These are phyloP conservation scores for Aspergillus tanneri DNA, from an alignment of 2,329 filamentous ascomycete species.

Conservation along the genomic window DNA sequence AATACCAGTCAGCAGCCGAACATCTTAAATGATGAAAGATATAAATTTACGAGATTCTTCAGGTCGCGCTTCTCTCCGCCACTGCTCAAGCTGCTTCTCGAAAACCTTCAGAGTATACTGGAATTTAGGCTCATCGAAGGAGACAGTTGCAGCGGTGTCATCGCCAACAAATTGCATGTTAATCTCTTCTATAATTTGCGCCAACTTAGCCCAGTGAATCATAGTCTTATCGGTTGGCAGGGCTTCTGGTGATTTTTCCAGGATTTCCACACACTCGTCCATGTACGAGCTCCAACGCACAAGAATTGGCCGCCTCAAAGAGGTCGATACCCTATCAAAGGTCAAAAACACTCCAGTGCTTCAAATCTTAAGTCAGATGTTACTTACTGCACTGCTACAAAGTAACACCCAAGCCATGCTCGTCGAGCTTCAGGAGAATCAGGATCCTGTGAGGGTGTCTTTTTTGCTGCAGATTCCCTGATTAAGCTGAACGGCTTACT, in stretches of 20 bases:
- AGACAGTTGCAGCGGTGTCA: constrained; percentile 54
- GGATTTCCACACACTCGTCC: constrained; percentile 59
- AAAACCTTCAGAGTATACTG: constrained; percentile 65
- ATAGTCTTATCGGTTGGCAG: constrained; percentile 57
- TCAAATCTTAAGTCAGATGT: not conserved
- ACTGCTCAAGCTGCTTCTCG: constrained; percentile 63
- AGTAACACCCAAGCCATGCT: constrained; percentile 62
- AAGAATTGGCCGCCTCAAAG: constrained; percentile 58
- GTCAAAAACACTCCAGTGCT: not conserved
- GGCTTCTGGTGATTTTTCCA: constrained; percentile 57
- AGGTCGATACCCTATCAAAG: constrained; percentile 54
- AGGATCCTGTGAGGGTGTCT: constrained; percentile 42
- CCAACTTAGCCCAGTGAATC: constrained; percentile 58
- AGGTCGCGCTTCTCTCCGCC: constrained; percentile 54
- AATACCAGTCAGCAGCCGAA: constrained; percentile 11
- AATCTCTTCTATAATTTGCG: constrained; percentile 67
- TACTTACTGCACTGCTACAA: constrained; percentile 56
- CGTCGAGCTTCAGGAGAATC: constrained; percentile 58
- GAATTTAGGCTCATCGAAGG: constrained; percentile 62
- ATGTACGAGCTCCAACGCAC: constrained; percentile 63
- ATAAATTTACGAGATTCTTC: constrained; percentile 57
- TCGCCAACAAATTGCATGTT: constrained; percentile 66
- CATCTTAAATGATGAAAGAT: not conserved
- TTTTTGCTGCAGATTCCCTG: constrained; percentile 42
- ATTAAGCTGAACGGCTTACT: constrained; percentile 34